These are phyloP conservation scores for Didymosphaeria variabile DNA, from an alignment of 2,329 filamentous ascomycete genomes.

Conservation along the genomic window DNA sequence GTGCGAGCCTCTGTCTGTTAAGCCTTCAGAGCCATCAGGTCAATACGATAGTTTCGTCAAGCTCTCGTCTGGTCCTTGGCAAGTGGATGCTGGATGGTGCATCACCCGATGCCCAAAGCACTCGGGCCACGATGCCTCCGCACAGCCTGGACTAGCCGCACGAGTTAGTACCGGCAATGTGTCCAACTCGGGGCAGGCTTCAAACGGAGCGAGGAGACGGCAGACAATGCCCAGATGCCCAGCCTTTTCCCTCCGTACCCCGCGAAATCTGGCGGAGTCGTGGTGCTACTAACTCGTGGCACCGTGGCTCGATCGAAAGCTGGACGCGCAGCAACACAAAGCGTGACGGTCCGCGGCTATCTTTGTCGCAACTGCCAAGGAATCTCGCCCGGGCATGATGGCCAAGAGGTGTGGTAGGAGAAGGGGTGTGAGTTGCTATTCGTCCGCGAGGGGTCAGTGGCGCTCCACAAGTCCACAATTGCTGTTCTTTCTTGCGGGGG, in stretches of 20 bases:
- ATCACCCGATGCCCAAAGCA: constrained; percentile 5
- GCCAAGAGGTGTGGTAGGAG: background rate
- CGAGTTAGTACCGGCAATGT: constrained; percentile 8
- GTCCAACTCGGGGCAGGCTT: constrained; percentile 11
- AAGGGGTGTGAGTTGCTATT: background rate
- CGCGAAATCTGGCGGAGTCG: background rate
- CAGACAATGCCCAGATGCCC: constrained; percentile 10
- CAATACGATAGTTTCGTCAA: background rate
- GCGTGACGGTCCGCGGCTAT: background rate
- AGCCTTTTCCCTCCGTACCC: background rate
- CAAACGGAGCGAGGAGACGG: constrained; percentile 7
- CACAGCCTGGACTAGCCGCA: constrained; percentile 5
- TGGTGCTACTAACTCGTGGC: background rate
- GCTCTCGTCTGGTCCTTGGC: background rate
- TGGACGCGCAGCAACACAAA: background rate
- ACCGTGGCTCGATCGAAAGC: background rate
- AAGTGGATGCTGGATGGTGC: constrained; percentile 4
- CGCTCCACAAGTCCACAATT: constrained; percentile 8
- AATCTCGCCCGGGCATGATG: background rate
- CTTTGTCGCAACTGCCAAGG: background rate
- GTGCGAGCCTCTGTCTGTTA: background rate
- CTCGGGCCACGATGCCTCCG: background rate
- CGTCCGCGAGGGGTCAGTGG: background rate
- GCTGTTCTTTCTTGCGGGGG: constrained; percentile 1
- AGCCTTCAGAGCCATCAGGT: constrained; percentile 3